Conservation (phyloP, 306 rosid genomes). For the Malus fusca region DNA sequence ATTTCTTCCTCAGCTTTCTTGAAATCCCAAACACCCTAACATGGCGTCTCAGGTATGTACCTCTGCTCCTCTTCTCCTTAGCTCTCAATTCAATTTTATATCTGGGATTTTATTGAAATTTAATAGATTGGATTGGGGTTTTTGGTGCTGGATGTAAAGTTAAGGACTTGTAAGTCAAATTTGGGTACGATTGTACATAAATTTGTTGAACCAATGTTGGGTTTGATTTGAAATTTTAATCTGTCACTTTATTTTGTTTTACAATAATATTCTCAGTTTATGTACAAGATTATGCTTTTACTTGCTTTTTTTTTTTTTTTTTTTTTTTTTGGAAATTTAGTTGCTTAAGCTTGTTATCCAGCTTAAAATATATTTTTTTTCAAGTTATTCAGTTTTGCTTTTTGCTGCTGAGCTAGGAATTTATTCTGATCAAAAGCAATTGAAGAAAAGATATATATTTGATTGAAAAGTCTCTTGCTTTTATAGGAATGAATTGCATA, state of each 20-base stretch:
- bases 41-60: constrained; percentile 9
- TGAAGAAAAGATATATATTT: not conserved
- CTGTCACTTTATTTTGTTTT: not conserved
- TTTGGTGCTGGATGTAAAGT: not conserved
- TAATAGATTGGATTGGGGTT: not conserved
- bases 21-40: not conserved
- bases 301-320: not conserved
- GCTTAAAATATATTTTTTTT: not conserved
- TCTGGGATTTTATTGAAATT: not conserved
- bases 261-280: not conserved
- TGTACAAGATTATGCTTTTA: not conserved
- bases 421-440: not conserved
- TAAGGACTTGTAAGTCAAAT: not conserved
- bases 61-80: not conserved
- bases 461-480: not conserved
- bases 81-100: not conserved
- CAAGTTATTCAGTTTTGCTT: not conserved
- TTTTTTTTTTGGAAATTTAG: not conserved
- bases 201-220: not conserved
- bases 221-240: not conserved
- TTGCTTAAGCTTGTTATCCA: not conserved
- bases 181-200: not conserved
- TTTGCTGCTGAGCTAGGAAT: too few species aligned
- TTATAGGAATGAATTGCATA: not conserved
- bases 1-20: not conserved